A percentile compares a stretch with the other conserved stretches of the same genome.
Evolutionary conservation across 352 stramenopile genomes (phyloP).

Genomic region (Phytophthora pinifolia): DNA sequence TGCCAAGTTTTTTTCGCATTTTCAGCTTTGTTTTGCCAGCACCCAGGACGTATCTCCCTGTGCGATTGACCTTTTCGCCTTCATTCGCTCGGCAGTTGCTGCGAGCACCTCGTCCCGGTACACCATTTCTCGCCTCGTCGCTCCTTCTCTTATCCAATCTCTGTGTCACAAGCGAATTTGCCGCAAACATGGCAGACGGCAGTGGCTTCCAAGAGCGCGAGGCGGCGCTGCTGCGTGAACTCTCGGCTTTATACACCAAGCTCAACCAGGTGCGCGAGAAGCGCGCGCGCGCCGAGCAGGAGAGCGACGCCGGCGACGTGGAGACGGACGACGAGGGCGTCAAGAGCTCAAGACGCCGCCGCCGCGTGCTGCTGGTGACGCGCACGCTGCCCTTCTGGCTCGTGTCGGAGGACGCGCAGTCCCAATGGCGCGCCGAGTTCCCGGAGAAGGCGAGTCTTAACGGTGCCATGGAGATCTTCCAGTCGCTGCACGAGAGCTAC

Average conservation of each 20-base stretch:
- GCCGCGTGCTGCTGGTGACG: conserved; percentile 75
- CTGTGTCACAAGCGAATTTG: conserved; percentile 4
- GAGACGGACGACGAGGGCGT: conserved; percentile 31
- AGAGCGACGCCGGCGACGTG: conserved; percentile 32
- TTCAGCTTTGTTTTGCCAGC: too few species aligned
- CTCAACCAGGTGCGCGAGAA: conserved; percentile 84
- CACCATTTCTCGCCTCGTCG: conserved; percentile 13
- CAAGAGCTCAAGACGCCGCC: conserved; percentile 40
- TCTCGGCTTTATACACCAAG: conserved; percentile 78
- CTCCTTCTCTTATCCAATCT: conserved; percentile 16
- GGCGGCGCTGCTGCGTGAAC: conserved; percentile 61
- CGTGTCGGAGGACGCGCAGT: conserved; percentile 76
- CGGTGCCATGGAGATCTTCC: conserved; percentile 75
- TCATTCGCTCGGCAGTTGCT: not conserved
- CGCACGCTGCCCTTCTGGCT: conserved; percentile 77
- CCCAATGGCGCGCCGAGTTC: conserved; percentile 83
- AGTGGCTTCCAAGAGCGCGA: conserved; percentile 71
- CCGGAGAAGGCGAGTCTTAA: conserved; percentile 69
- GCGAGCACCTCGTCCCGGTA: conserved; percentile 22
- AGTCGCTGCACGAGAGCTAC: conserved; percentile 76
- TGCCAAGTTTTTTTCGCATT: too few species aligned
- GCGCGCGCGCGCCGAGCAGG: conserved; percentile 68
- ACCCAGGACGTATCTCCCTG: too few species aligned
- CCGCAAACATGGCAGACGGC: conserved; percentile 14
- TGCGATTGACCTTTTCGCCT: too few species aligned